These are phyloP conservation scores for Prinsepia uniflora DNA, from an alignment of 306 rosid genomes.

Conservation along the genomic window DNA sequence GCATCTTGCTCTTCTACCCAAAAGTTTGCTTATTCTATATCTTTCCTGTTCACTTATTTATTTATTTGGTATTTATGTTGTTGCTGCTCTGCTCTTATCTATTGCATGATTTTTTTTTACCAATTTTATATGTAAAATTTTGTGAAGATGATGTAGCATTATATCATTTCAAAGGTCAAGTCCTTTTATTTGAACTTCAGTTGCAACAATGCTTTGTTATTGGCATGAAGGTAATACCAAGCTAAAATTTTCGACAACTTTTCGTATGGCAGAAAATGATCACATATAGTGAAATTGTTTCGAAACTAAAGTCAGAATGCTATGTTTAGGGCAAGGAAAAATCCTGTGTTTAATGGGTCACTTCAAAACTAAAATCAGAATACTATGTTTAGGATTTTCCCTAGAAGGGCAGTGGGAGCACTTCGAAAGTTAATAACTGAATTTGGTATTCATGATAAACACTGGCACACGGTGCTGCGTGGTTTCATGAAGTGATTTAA, in stretches of 20 bases:
- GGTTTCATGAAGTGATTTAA: background rate
- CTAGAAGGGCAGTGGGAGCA: background rate
- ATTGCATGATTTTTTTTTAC: background rate
- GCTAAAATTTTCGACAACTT: too few species aligned
- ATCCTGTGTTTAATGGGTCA: background rate
- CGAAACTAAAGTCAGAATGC: background rate
- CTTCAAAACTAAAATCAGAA: background rate
- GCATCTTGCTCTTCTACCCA: background rate
- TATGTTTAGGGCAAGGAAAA: background rate
- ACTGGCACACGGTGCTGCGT: background rate
- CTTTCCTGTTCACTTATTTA: slow-evolving; percentile 15
- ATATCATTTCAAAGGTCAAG: background rate
- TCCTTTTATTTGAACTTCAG: background rate
- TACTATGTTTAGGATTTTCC: too few species aligned
- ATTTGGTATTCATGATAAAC: background rate
- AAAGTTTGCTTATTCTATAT: background rate
- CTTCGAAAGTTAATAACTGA: background rate
- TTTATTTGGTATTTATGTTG: background rate
- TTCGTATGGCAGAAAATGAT: too few species aligned
- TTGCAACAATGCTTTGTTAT: background rate
- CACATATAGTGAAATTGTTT: too few species aligned
- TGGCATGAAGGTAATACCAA: too few species aligned
- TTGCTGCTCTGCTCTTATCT: background rate
- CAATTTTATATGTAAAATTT: background rate
- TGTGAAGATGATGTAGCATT: background rate